A percentile compares a stretch with the other conserved stretches of the same genome.
Evolutionary conservation across 1,139 yeast genomes (phyloP).

Genomic region (Pichia sp.): DNA sequence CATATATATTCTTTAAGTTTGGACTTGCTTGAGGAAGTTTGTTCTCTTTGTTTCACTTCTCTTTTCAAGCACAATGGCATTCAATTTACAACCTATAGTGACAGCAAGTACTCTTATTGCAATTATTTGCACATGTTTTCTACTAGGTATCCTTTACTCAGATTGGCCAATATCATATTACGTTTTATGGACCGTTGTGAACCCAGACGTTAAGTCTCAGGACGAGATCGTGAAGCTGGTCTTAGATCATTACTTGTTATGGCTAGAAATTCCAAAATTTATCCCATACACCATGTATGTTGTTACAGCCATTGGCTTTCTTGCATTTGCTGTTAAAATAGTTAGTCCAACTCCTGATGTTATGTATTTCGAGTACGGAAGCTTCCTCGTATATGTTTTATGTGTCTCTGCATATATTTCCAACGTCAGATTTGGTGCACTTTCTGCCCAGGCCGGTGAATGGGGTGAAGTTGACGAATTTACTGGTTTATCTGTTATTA

Average conservation of each 20-base stretch:
- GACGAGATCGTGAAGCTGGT: constrained; percentile 35
- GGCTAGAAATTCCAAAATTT: constrained; percentile 57
- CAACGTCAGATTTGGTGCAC: constrained; percentile 75
- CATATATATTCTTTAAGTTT: too few relatives aligned
- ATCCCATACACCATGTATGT: constrained; percentile 56
- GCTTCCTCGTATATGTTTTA: constrained; percentile 61
- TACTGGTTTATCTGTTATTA: constrained; percentile 87
- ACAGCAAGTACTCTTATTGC: constrained; percentile 17
- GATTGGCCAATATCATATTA: constrained; percentile 77
- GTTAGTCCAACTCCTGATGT: constrained; percentile 81
- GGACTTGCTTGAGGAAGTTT: too few relatives aligned
- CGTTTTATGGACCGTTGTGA: constrained; percentile 53
- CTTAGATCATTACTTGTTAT: constrained; percentile 60
- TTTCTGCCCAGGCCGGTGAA: constrained; percentile 56
- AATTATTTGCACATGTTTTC: constrained; percentile 49
- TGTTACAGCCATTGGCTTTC: constrained; percentile 45
- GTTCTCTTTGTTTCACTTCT: too few relatives aligned
- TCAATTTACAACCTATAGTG: background rate
- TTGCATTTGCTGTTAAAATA: constrained; percentile 70
- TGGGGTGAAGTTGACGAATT: constrained; percentile 92
- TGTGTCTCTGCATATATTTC: constrained; percentile 76
- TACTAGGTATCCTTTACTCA: constrained; percentile 69
- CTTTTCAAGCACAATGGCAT: too few relatives aligned
- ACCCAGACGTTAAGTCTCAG: constrained; percentile 44
- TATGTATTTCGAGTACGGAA: constrained; percentile 83